Conservation (phyloP, 257 asterid species). For the Scutellaria barbata region DNA sequence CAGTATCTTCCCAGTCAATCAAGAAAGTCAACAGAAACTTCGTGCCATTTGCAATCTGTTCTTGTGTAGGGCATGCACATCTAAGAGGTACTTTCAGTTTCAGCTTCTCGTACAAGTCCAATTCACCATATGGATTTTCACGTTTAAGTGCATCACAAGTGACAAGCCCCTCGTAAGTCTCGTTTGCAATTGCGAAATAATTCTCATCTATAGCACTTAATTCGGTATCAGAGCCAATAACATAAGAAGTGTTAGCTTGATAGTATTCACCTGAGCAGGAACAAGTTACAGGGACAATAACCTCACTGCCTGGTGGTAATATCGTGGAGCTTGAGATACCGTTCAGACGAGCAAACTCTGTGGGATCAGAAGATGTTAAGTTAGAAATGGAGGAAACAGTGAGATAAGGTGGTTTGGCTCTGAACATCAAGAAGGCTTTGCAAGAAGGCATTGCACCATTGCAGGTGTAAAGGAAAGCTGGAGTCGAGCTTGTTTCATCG, state of each 20-base stretch:
- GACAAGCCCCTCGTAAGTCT: slow-evolving; percentile 57
- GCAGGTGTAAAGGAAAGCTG: slow-evolving; percentile 61
- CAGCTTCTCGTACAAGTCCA: slow-evolving; percentile 35
- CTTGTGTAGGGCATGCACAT: slow-evolving; percentile 69
- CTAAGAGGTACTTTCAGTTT: slow-evolving; percentile 60
- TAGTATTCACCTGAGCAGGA: slow-evolving; percentile 62
- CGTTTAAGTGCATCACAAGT: slow-evolving; percentile 57
- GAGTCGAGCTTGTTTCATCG: slow-evolving; percentile 45
- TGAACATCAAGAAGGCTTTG: slow-evolving; percentile 52
- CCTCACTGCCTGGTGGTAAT: slow-evolving; percentile 43
- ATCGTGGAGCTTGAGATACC: slow-evolving; percentile 43
- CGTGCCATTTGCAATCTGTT: slow-evolving; percentile 48
- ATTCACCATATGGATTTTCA: slow-evolving; percentile 40
- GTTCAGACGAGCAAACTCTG: slow-evolving; percentile 48
- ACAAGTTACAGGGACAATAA: slow-evolving; percentile 62
- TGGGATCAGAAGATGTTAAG: slow-evolving; percentile 51
- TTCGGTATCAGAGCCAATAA: neutral
- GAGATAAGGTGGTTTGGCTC: slow-evolving; percentile 45
- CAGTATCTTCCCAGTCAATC: slow-evolving; percentile 44
- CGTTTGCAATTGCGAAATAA: slow-evolving; percentile 54
- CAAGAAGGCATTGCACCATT: slow-evolving; percentile 47
- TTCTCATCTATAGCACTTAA: slow-evolving; percentile 16
- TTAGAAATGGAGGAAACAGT: slow-evolving; percentile 56
- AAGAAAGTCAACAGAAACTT: slow-evolving; percentile 58
- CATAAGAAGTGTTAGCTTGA: slow-evolving; percentile 62